Evolutionary conservation across 1,284 basidiomycete species (phyloP), one percentile per base, ranked within the genome.

Genomic region (Ganoderma sinense): DNA sequence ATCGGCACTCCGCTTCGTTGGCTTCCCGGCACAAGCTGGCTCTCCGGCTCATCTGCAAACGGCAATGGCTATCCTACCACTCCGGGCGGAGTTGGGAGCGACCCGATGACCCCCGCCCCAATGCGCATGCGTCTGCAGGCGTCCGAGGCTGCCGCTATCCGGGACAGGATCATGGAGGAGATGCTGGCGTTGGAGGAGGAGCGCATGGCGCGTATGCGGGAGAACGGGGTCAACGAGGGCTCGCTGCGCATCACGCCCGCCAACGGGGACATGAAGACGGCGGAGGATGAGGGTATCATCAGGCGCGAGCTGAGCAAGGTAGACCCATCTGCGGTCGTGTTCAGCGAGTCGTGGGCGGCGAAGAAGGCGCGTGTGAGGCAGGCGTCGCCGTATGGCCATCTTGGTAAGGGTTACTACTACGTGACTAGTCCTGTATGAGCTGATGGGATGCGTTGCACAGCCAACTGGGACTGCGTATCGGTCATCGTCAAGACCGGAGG

Each of bases 401-500:
- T 99, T 68, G 93, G 95, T 84, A 88, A 81, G 79, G 87, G 48
- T 62, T 65, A 23, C n/a, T 8, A 31, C 39, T 66, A 36, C 48
- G 31, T 14, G 18, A 10, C 31, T 6, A 66, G 58, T 65, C 55
- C 53, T 6, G 60, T 40, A 40, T 53, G 23, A 36, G 20, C 18
- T 63, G 64, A 71, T 65, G 62, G 39, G 33, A 7, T 61, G 18
- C 29, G 39, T 59, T 39, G 11, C 6, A 33, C 31, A 91, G 91
- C 87, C 23, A 91, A 88, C 71, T 94, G 91, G 91, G 90, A 94
- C 75, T 96, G 97, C 73, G 90, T 99, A 61, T 97, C 97, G 11
- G 96, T 99, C 62, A 99, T 99, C 73, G 96, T 99, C 79, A 99
- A 99, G 83, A 99, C 97, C 3, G 98, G 97, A 2, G 97, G 94